Evolutionary conservation across 371 early-diverging fungal genomes (phyloP).

Genomic region (Syncephalis fuscata): DNA sequence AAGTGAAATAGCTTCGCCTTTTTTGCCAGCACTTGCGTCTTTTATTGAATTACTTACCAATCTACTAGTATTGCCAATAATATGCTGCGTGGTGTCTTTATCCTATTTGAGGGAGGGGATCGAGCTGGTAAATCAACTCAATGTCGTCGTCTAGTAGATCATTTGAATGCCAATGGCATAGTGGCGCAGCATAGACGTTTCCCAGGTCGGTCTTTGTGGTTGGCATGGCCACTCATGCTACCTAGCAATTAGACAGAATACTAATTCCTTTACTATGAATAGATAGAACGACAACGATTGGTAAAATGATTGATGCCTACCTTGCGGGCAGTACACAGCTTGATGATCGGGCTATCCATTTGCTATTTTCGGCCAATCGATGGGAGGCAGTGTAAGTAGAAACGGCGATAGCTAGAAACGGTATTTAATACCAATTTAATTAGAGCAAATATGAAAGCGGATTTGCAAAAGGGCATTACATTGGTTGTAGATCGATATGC

Average conservation of each 20-base stretch:
- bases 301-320: constrained; percentile 82
- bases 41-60: no score
- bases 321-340: constrained; percentile 48
- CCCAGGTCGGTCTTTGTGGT: constrained; percentile 39
- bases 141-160: constrained; percentile 39
- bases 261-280: background rate
- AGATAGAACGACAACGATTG: constrained; percentile 86
- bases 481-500: constrained; percentile 95
- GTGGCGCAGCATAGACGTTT: constrained; percentile 40
- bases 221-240: no score
- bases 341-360: constrained; percentile 78
- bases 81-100: constrained; percentile 89
- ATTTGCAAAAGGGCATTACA: constrained; percentile 43
- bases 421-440: background rate
- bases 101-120: constrained; percentile 97
- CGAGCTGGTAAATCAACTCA: constrained; percentile 94
- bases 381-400: constrained; percentile 35
- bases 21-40: no score
- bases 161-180: constrained; percentile 26
- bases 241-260: no score
- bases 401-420: background rate
- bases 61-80: no score
- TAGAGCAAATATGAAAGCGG: constrained; percentile 32
- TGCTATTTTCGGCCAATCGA: constrained; percentile 93
- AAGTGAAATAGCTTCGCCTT: no score